Conservation (phyloP, 371 early-diverging fungal species). For the Synchytrium microbalum region DNA sequence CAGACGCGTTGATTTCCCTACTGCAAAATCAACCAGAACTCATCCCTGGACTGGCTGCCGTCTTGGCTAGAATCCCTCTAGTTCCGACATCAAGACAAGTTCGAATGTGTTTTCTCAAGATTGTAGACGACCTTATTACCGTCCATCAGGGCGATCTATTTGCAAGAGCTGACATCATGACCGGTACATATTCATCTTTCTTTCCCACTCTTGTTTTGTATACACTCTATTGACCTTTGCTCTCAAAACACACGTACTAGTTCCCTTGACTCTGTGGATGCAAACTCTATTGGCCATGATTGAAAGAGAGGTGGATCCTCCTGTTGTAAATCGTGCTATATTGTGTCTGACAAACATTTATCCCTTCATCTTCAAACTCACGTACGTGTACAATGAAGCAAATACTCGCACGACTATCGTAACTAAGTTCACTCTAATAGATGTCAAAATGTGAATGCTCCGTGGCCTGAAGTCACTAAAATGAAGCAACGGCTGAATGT, state of each 20-base stretch:
- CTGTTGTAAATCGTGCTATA: constrained; percentile 18
- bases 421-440: constrained; percentile 2
- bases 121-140: background rate
- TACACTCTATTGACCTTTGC: too few species aligned
- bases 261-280: background rate
- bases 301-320: background rate
- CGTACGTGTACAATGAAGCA: constrained; percentile 11
- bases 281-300: background rate
- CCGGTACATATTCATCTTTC: too few species aligned
- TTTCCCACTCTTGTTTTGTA: background rate
- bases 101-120: background rate
- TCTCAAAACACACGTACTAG: background rate
- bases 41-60: background rate
- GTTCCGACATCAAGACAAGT: background rate
- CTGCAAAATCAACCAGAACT: background rate
- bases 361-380: constrained; percentile 19
- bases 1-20: background rate
- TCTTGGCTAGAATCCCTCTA: background rate
- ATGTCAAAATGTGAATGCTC: background rate
- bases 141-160: background rate
- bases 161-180: too few species aligned
- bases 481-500: constrained; percentile 16
- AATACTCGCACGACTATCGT: background rate
- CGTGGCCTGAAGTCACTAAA: constrained; percentile 15
- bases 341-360: constrained; percentile 16